Evolutionary conservation across 805 yeast genomes (phyloP), one percentile per base, ranked within the genome.

Genomic region (Maudiozyma saulgeensis): DNA sequence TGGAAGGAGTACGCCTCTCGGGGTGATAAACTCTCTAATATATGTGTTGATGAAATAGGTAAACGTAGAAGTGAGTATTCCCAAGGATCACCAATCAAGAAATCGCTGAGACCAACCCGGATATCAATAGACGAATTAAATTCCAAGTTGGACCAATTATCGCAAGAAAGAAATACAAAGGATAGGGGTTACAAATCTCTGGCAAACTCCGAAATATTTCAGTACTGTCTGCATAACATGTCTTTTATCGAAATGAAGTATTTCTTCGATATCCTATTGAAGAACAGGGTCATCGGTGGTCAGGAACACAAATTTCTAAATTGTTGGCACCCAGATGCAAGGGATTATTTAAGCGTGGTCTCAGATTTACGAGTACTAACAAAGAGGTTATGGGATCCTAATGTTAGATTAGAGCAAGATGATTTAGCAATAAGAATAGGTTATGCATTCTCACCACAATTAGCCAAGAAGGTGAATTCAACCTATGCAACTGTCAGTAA

Each of bases 301-400:
- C 73, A 81, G 51, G 91, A 86, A 55, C 72, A 74, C 28, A 66
- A 73, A 12, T 73, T 88, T 49, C 67, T 88, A 45, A 57, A 65
- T 5, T 56, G 68, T 28, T 89, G 90, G 87, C 95, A 88, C 63
- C 88, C 89, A 0, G 90, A 87, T 62, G 91, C 95, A 0, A 68
- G 73, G 9, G 74, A 73, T 3, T 75, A 86, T 26, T 79, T 74
- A 52, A 78, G 81, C 51, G 80, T 85, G 6, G 84, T 88, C 3
- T 79, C 80, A 48, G 79, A 80, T 57, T 63, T 89, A 44, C 73
- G 78, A 52, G 67, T 74, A 9, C 82, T 86, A 1, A 80, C 88
- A 52, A 70, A 74, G 61, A 78, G 72, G 47, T 67, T 88, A 7
- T 61, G 69, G 48, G 82, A 84, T 56, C 80, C 81, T 0, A 52